A percentile compares a stretch with the other conserved stretches of the same genome.
phyloP scores from a whole-genome alignment of 495 filamentous ascomycete species.

The Tuber borchii region DNA sequence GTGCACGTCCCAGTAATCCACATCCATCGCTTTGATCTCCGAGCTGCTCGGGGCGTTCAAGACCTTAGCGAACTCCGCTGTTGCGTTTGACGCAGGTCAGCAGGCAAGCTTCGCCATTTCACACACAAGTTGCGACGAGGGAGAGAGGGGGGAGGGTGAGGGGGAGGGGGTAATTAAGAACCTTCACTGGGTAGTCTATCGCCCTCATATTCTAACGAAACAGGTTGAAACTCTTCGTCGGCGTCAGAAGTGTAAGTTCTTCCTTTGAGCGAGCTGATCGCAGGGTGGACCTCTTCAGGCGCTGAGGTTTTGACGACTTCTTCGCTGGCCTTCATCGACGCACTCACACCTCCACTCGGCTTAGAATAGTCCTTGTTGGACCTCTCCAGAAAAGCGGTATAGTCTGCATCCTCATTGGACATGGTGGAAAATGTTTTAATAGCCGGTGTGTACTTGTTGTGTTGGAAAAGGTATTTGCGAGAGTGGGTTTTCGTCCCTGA shows the following conservation, averaged over 20 bases:
- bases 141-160: not conserved
- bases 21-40: conserved; percentile 42
- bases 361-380: conserved; percentile 34
- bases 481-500: not conserved
- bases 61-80: not conserved
- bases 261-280: conserved; percentile 26
- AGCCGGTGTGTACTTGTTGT: not conserved
- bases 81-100: not conserved
- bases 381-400: conserved; percentile 30
- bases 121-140: not conserved
- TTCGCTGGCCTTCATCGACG: conserved; percentile 4
- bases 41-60: conserved; percentile 21
- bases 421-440: not conserved
- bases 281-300: conserved; percentile 19
- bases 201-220: conserved; percentile 52
- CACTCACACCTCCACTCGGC: not conserved
- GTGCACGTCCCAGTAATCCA: conserved; percentile 47
- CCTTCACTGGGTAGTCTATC: conserved; percentile 43
- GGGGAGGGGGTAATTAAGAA: conserved; percentile 29
- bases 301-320: conserved; percentile 1
- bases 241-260: conserved; percentile 56
- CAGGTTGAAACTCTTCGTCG: conserved; percentile 62
- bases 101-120: not conserved
- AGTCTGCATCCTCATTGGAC: conserved; percentile 19
- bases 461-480: not conserved